Conservation (phyloP, 116 monocot species). For the Papilionanthe hybrid region DNA sequence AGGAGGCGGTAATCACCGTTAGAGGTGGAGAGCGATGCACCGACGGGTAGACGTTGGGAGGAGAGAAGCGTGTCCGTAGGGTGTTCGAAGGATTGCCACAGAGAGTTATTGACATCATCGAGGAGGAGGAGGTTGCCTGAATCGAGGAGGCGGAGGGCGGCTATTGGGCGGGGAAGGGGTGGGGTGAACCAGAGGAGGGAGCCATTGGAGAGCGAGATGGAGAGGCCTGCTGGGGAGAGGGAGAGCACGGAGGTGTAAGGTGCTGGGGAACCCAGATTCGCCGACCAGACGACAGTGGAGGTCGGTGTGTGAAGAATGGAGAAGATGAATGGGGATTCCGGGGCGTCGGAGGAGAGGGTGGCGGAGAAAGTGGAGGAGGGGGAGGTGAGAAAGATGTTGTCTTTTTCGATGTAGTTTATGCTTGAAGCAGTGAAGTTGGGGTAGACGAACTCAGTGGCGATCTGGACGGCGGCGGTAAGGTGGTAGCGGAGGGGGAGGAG, state of each 20-base stretch:
- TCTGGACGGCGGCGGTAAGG: too few relatives aligned
- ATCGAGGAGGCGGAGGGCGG: slow-evolving; percentile 52
- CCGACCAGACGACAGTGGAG: slow-evolving; percentile 57
- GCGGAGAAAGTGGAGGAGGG: slow-evolving; percentile 32
- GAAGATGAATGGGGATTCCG: slow-evolving; percentile 51
- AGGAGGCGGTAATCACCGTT: slow-evolving; percentile 33
- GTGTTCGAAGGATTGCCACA: slow-evolving; percentile 86
- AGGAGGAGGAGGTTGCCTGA: slow-evolving; percentile 63
- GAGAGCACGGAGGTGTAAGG: slow-evolving; percentile 20
- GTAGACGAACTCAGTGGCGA: too few relatives aligned
- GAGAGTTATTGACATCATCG: slow-evolving; percentile 34
- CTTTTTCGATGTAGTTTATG: too few relatives aligned
- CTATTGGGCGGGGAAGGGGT: slow-evolving; percentile 16
- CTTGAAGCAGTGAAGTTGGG: too few relatives aligned
- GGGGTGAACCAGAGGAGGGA: slow-evolving; percentile 16
- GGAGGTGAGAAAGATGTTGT: too few relatives aligned
- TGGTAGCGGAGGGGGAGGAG: too few relatives aligned
- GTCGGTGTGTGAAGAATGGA: slow-evolving; percentile 37
- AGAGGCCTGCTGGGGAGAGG: slow-evolving; percentile 45
- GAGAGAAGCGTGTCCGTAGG: slow-evolving; percentile 67
- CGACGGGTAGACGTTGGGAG: slow-evolving; percentile 43
- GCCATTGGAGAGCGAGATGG: slow-evolving; percentile 26
- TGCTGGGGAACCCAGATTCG: slow-evolving; percentile 46
- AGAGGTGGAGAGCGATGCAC: slow-evolving; percentile 31
- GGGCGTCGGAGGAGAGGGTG: slow-evolving; percentile 31